phyloP scores from a whole-genome alignment of 2,329 filamentous ascomycete genomes.

The Sclerotinia borealis region DNA sequence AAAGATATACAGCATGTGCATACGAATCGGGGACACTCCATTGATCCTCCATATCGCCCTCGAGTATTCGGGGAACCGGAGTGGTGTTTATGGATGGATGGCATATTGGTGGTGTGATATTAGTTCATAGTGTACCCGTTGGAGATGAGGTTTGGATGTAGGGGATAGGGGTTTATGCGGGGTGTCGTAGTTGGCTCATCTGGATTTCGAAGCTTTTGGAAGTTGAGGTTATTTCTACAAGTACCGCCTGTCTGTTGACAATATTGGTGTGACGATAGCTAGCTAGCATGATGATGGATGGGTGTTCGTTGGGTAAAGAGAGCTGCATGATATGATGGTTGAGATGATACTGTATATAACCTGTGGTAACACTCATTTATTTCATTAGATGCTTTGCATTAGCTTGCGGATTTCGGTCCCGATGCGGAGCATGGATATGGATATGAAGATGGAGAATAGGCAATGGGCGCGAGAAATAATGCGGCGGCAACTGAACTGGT shows the following conservation, averaged over 20 bases:
- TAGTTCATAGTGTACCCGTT: background rate
- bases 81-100: background rate
- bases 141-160: background rate
- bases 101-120: background rate
- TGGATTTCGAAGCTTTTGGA: background rate
- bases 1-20: background rate
- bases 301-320: background rate
- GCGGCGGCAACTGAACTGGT: background rate
- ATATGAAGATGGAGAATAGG: background rate
- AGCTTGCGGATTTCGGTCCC: background rate
- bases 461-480: background rate
- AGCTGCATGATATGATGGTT: background rate
- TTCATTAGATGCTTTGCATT: slow-evolving; percentile 3
- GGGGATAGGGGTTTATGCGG: background rate
- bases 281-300: background rate
- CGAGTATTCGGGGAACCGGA: background rate
- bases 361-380: background rate
- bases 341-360: background rate
- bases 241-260: background rate
- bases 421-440: background rate
- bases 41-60: background rate
- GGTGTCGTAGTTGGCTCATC: background rate
- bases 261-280: background rate
- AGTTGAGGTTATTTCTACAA: background rate
- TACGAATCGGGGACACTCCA: background rate